Base-by-base conservation (phyloP, 2,329 filamentous ascomycete species). In the Blastomyces parvus region DNA sequence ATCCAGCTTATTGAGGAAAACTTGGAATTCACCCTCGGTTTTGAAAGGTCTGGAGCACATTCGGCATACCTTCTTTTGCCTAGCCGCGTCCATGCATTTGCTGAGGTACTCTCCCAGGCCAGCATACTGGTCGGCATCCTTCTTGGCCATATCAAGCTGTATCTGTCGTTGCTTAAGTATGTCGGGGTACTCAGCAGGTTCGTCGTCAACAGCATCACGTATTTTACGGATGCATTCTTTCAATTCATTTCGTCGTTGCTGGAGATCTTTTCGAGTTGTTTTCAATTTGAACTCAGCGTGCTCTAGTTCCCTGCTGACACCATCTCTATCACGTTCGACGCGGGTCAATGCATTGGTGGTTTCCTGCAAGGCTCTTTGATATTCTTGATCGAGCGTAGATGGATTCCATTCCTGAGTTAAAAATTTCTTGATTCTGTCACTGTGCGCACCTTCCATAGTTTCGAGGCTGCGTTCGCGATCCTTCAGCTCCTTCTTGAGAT, bases 401-500 rank as follows among this genome's bases (percentile, higher is more conserved):
- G 87, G 80, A 30, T 85, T 79, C 91, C 91, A 97, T 0, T 82
- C 80, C 7, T 73, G 66, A 33, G 86, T 86, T 40, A 97, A 69
- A 13, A 90, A 74, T 6, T 81, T 78, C 14, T 83, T 81, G 27
- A 99, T 80, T 67, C 88, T 88, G 42, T 87, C 81, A 60, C 82
- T 84, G 80, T 95, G 90, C 0, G 90, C 90, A 58, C 81, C 85
- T 66, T 81, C 84, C 78, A 97, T 85, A 0, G 90, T 94, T 9
- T 91, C 84, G 2, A 97, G 80, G 65, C 88, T 89, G 42, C 85
- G 83, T 73, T 89, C 84, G 62, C 88, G 85, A 67, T 91, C 87
- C 66, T 85, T 84, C 36, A 91, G 76, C 70, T 96, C 89, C 69
- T 91, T 92, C 70, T 88, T 91, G 42, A 92, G 82, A 68, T 89